Evolutionary conservation across 2,329 filamentous ascomycete species (phyloP), one percentile per base, ranked within the genome.

Genomic region (Hirsutella rhossiliensis): DNA sequence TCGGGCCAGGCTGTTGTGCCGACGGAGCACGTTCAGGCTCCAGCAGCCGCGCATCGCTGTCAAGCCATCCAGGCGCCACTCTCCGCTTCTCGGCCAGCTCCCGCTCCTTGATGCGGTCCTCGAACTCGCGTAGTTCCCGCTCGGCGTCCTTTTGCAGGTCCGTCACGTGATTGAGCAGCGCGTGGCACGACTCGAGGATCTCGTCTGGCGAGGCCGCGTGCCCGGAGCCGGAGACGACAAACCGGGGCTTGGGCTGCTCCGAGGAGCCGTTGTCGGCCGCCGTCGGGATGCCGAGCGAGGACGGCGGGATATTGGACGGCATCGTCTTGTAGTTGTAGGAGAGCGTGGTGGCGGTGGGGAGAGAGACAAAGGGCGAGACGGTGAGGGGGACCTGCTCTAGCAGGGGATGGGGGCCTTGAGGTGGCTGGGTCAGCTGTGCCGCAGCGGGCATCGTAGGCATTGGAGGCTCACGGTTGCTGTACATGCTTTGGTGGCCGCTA

Each of bases 311-410:
- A 2, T 87, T 84, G 1, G 87, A 90, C 0, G 90, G 87, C 58
- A 97, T 82, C 11, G 80, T 76, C 60, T 89, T 90, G 75, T 96
- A 97, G 54, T 87, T 94, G 69, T 97, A 97, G 20, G 92, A 90
- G 8, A 98, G 78, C 0, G 89, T 95, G 18, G 89, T 85, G 23
- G 90, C 84, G 28, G 86, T 83, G 11, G 92, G 92, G 29, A 98
- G 82, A 47, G 83, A 84, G 55, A 97, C 79, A 68, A 96, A 96
- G 23, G 92, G 92, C 3, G 90, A 96, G 38, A 97, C 88, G 41
- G 88, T 94, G 44, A 98, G 71, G 28, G 92, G 88, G 36, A 97
- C 80, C 67, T 98, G 92, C 52, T 89, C 85, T 40, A 98, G 80
- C 51, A 96, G 78, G 15, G 84, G 86, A 66, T 96, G 88, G 15